Evolutionary conservation across 495 filamentous ascomycete species (phyloP).

Genomic region (Eremomyces bilateralis): DNA sequence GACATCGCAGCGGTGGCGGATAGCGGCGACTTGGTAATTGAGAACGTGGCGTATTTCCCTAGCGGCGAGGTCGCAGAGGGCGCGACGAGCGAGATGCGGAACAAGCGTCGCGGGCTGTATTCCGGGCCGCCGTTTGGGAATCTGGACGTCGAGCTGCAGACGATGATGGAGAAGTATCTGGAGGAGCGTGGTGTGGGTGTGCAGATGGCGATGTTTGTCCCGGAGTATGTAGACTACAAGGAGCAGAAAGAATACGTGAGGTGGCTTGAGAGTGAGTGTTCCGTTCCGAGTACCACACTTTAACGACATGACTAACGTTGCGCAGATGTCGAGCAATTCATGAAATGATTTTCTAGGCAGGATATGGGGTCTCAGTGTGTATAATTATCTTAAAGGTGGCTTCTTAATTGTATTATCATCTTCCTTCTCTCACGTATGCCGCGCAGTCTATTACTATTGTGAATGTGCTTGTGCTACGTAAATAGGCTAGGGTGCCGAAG

Average conservation of each 20-base stretch:
- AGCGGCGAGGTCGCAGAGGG: conserved; percentile 48
- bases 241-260: conserved; percentile 93
- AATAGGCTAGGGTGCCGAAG: too few species aligned
- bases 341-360: too few species aligned
- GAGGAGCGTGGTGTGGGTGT: conserved; percentile 86
- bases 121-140: conserved; percentile 82
- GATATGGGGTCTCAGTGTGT: too few species aligned
- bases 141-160: conserved; percentile 88
- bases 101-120: conserved; percentile 53
- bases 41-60: conserved; percentile 74
- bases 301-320: too few species aligned
- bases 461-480: conserved; percentile 1
- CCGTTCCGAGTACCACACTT: not conserved
- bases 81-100: conserved; percentile 43
- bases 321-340: too few species aligned
- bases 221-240: conserved; percentile 95
- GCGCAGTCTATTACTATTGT: too few species aligned
- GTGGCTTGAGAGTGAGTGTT: conserved; percentile 46
- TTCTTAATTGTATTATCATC: too few species aligned
- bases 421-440: too few species aligned
- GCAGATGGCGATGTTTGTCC: conserved; percentile 69
- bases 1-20: conserved; percentile 71
- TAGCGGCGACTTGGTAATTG: conserved; percentile 71
- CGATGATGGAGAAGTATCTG: conserved; percentile 77
- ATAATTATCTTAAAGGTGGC: too few species aligned